Evolutionary conservation across 441 rosid genomes (phyloP), one percentile per base, ranked within the genome.

Genomic region (Hura crepitans): DNA sequence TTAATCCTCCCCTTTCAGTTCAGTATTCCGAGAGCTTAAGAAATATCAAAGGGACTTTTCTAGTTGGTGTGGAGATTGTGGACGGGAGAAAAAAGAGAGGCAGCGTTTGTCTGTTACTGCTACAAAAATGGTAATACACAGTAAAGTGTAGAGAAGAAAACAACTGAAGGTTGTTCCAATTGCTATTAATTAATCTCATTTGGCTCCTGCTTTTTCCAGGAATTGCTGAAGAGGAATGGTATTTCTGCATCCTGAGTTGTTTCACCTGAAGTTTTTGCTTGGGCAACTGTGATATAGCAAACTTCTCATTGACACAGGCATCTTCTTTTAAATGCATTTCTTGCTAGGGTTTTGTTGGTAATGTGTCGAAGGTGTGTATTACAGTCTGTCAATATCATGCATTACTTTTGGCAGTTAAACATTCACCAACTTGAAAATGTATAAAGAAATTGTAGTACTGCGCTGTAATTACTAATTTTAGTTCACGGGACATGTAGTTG

Each of bases 41-140:
- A 83, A 76, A 74, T 86, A 86, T 75, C 93, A 84, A 68, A 85
- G 78, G 72, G 92, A 87, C 75, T 90, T 77, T 82, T 82, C 95
- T 17, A 86, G 87, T 80, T 92, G 97, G 97, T 92, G 97, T 64
- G 92, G 89, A 70, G 93, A 92, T 74, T 90, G 96, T 66, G 65
- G 42, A 25, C 84, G 84, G 22, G 89, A 82, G 75, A 89, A 83
- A 82, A 81, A 71, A 74, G 95, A 82, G 65, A 80, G 85, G 79
- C 90, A 83, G 70, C 74, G 57, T 33, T 50, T 70, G 74, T 81
- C 86, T 25, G 49, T 87, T 73, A 82, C 76, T 62, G 85, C 88
- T 59, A 75, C 88, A 71, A 87, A 84, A 83, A 63, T 75, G 93
- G 97, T 90, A 91, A 42, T 50, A 13, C 30, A 35, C 3, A 46